These are phyloP conservation scores for Ophiognomonia clavigignenti-juglandacearum DNA, from an alignment of 2,329 filamentous ascomycete genomes.

Conservation along the genomic window DNA sequence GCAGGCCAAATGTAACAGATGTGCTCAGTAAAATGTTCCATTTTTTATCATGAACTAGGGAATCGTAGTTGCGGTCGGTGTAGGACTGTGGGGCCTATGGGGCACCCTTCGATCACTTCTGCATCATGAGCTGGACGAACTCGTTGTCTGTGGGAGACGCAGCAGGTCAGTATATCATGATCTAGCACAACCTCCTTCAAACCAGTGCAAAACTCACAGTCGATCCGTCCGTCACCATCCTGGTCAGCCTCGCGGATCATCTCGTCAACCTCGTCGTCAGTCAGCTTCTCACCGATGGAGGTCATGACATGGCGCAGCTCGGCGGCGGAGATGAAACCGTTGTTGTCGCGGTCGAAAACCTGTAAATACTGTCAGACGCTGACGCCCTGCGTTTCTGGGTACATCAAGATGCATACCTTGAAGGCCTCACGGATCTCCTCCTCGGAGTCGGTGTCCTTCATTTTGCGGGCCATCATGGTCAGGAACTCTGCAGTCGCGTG, in stretches of 20 bases:
- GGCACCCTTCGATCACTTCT: slow-evolving; percentile 60
- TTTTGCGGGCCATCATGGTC: slow-evolving; percentile 92
- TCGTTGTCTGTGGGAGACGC: slow-evolving; percentile 68
- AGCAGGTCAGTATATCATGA: neutral
- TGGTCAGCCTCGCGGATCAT: slow-evolving; percentile 91
- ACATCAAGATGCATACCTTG: slow-evolving; percentile 51
- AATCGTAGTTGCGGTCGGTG: slow-evolving; percentile 10
- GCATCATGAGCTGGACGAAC: slow-evolving; percentile 94
- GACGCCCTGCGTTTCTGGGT: neutral
- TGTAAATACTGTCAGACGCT: slow-evolving; percentile 25
- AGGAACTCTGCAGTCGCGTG: slow-evolving; percentile 62
- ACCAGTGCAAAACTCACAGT: slow-evolving; percentile 57
- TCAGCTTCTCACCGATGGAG: slow-evolving; percentile 86
- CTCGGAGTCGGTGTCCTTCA: slow-evolving; percentile 90
- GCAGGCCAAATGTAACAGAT: slow-evolving; percentile 2
- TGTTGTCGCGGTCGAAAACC: slow-evolving; percentile 86
- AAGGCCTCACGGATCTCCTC: slow-evolving; percentile 87
- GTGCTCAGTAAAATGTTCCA: slow-evolving; percentile 10
- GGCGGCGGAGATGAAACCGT: slow-evolving; percentile 84
- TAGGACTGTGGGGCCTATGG: slow-evolving; percentile 3
- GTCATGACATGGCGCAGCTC: slow-evolving; percentile 90
- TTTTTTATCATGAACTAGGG: slow-evolving; percentile 15
- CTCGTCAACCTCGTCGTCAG: slow-evolving; percentile 86
- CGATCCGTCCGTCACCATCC: slow-evolving; percentile 82
- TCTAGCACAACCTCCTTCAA: neutral